Conservation (phyloP, 192 early-diverging fungal species). For the Backusella luteola region DNA sequence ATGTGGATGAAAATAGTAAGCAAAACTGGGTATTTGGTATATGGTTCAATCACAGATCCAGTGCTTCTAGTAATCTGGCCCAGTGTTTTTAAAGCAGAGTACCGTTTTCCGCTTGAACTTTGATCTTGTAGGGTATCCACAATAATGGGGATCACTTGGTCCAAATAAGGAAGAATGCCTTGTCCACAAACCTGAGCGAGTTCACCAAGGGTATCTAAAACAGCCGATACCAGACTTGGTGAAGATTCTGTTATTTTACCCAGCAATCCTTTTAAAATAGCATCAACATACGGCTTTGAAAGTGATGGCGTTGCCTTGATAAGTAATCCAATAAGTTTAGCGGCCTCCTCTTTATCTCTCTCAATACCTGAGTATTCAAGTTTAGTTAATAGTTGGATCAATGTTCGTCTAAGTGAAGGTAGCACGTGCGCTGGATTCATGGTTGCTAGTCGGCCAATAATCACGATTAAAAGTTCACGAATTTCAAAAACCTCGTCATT, state of each 20-base stretch:
- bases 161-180: constrained; percentile 76
- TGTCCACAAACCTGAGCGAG: constrained; percentile 79
- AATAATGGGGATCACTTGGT: constrained; percentile 78
- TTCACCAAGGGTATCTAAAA: constrained; percentile 79
- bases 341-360: constrained; percentile 84
- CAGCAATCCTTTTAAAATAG: constrained; percentile 80
- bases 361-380: constrained; percentile 83
- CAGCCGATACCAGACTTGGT: constrained; percentile 75
- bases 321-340: constrained; percentile 72
- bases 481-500: constrained; percentile 92
- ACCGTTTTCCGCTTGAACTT: constrained; percentile 75
- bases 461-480: constrained; percentile 73
- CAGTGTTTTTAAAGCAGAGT: constrained; percentile 85
- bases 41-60: constrained; percentile 87
- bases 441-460: constrained; percentile 84
- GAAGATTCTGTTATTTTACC: constrained; percentile 76
- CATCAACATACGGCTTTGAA: constrained; percentile 86
- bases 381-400: constrained; percentile 87
- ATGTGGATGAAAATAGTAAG: constrained; percentile 75
- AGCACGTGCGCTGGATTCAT: constrained; percentile 92
- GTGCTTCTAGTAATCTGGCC: constrained; percentile 84
- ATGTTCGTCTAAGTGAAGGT: constrained; percentile 80
- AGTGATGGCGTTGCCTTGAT: constrained; percentile 74
- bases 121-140: constrained; percentile 89
- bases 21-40: constrained; percentile 81